Base-by-base conservation (phyloP, 2,329 filamentous ascomycete species). In the Paracamarosporium sp. region DNA sequence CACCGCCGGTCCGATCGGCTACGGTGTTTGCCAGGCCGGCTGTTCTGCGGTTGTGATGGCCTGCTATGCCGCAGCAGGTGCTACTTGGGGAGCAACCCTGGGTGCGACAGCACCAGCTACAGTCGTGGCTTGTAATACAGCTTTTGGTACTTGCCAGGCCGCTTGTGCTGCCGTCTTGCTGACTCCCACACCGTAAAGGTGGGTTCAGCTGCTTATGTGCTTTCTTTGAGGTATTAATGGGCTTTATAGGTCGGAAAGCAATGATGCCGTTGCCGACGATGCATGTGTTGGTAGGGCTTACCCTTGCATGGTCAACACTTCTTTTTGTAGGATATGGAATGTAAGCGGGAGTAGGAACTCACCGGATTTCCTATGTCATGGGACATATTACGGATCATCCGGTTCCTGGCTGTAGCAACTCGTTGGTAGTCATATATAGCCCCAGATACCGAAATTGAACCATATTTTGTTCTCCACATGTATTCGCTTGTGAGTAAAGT, bases 21-120 rank as follows among this genome's bases (percentile, higher is more conserved):
- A 84, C 57, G 81, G 77, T 0, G 47, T 79, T 3, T 84, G 81
- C 44, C 82, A 85, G 65, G 76, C 77, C 0, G 81, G 82, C 4
- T 84, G 82, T 31, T 66, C 81, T 0, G 59, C 59, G 0, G 65
- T 83, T 0, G 81, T 81, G 0, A 78, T 76, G 63, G 79, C 81
- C 0, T 84, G 81, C 58, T 84, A 83, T 48, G 28, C 66, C 1
- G 81, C 77, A 5, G 81, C 76, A 0, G 81, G 82, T 0, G 71
- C 66, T 43, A 77, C 76, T 1, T 83, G 73, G 71, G 80, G 80
- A 0, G 76, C 76, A 0, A 79, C 74, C 0, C 4, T 72, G 0
- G 78, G 72, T 3, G 69, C 72, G 0, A 66, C 72, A 1, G 79
- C 81, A 2, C 78, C 81, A 0, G 73, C 79, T 0, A 64, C 76